Conservation (phyloP, 2,329 filamentous ascomycete genomes). For the Nectriaceae sp. region DNA sequence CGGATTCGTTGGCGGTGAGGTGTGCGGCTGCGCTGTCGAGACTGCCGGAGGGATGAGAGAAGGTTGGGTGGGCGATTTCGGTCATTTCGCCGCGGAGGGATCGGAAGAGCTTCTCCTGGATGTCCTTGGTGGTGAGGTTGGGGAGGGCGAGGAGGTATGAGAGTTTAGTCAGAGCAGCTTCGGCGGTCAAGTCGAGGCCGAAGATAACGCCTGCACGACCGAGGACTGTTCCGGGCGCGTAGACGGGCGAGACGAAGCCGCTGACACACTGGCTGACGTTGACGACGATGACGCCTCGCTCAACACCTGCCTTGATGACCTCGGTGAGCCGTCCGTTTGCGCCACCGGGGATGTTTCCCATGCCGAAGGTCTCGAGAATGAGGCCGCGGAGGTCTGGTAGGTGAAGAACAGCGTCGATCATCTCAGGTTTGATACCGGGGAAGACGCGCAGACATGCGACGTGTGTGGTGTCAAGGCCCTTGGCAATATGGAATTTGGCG, state of each 20-base stretch:
- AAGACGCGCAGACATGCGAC: conserved; percentile 90
- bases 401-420: conserved; percentile 82
- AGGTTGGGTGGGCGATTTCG: conserved; percentile 70
- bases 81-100: conserved; percentile 86
- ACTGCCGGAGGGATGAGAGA: conserved; percentile 69
- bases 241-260: conserved; percentile 76
- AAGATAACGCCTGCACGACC: conserved; percentile 85
- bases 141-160: conserved; percentile 78
- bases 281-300: conserved; percentile 81
- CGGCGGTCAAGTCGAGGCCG: conserved; percentile 84
- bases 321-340: conserved; percentile 77
- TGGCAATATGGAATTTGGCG: conserved; percentile 72
- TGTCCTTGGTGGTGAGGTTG: conserved; percentile 62
- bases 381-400: conserved; percentile 78
- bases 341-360: conserved; percentile 86
- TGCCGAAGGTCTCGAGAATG: conserved; percentile 89
- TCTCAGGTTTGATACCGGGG: conserved; percentile 89
- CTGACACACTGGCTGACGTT: conserved; percentile 89
- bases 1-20: conserved; percentile 55
- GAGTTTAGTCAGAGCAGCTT: conserved; percentile 88
- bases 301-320: conserved; percentile 75
- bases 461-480: conserved; percentile 79
- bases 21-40: conserved; percentile 44
- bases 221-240: conserved; percentile 75
- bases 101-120: conserved; percentile 70